A percentile compares a stretch with the other conserved stretches of the same genome.
Evolutionary conservation across 2,329 filamentous ascomycete species (phyloP).

Genomic region (Amesomyces nigricolor): DNA sequence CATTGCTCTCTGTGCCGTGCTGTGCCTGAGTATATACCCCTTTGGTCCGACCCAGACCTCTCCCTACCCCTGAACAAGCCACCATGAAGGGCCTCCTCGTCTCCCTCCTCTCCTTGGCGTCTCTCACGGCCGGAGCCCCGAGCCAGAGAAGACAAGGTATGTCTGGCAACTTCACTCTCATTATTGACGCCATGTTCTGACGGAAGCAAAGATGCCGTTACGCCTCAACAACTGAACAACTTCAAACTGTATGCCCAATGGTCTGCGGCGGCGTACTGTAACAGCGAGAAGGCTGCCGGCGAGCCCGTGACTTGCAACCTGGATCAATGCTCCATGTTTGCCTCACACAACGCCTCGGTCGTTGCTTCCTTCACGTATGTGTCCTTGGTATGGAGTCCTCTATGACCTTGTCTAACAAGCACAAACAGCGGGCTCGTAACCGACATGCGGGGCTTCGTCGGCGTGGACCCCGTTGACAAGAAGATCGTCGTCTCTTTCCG

Average conservation of each 20-base stretch:
- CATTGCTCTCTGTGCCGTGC: not conserved
- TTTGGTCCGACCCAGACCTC: not conserved
- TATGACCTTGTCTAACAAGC: conserved; percentile 7
- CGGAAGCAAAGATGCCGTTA: conserved; percentile 6
- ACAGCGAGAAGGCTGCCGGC: conserved; percentile 19
- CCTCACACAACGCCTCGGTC: too few relatives aligned
- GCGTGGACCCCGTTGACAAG: conserved; percentile 42
- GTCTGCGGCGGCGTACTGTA: conserved; percentile 1
- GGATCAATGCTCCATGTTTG: too few relatives aligned
- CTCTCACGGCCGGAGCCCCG: conserved; percentile 18
- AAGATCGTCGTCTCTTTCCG: conserved; percentile 57
- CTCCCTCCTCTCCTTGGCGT: conserved; percentile 16
- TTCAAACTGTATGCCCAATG: conserved; percentile 2
- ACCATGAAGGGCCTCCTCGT: conserved; percentile 21
- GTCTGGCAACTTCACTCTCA: not conserved
- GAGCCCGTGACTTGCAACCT: conserved; percentile 29
- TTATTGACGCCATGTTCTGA: conserved; percentile 7
- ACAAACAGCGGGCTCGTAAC: conserved; percentile 21
- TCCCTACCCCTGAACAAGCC: not conserved
- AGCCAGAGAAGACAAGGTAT: conserved; percentile 11
- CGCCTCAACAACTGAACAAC: conserved; percentile 1
- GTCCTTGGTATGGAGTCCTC: not conserved
- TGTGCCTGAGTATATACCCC: not conserved
- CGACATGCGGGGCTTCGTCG: conserved; percentile 45
- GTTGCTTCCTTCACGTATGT: conserved; percentile 27